These are phyloP conservation scores for Eucalyptus shirleyi DNA, from an alignment of 345 rosid genomes.

Conservation along the genomic window DNA sequence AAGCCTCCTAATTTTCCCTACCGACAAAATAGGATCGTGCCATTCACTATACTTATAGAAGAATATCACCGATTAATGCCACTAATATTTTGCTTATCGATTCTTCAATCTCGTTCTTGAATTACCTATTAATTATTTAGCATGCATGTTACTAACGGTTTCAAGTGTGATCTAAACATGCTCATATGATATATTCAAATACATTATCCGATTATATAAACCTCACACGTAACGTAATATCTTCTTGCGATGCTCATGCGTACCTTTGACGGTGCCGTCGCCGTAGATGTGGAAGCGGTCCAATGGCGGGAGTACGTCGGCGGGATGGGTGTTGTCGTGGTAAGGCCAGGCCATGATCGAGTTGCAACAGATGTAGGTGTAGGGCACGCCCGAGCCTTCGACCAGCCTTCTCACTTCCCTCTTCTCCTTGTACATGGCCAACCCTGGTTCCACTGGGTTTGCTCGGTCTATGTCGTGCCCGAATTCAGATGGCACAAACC, in stretches of 20 bases:
- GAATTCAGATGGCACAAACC: conserved; percentile 65
- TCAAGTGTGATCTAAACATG: neutral
- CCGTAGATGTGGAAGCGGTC: conserved; percentile 49
- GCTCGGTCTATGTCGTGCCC: conserved; percentile 60
- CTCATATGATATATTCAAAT: neutral
- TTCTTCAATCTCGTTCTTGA: neutral
- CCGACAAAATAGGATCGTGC: neutral
- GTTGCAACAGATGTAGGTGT: conserved; percentile 60
- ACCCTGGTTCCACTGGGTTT: conserved; percentile 52
- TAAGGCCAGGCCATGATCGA: conserved; percentile 75
- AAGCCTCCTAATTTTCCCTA: neutral
- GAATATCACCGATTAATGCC: neutral
- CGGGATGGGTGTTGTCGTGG: conserved; percentile 44
- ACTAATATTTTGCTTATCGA: neutral
- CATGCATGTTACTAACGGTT: neutral
- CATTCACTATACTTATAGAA: neutral
- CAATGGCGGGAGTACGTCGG: conserved; percentile 41
- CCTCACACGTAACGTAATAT: neutral
- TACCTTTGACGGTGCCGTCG: conserved; percentile 50
- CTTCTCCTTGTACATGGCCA: conserved; percentile 32
- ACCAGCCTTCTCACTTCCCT: conserved; percentile 19
- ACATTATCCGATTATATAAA: neutral
- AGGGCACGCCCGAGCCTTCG: conserved; percentile 28
- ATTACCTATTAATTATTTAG: neutral
- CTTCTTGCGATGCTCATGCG: neutral